Evolutionary conservation across 2,329 filamentous ascomycete genomes (phyloP), one percentile per base, ranked within the genome.

Genomic region (Triangularia setosa): DNA sequence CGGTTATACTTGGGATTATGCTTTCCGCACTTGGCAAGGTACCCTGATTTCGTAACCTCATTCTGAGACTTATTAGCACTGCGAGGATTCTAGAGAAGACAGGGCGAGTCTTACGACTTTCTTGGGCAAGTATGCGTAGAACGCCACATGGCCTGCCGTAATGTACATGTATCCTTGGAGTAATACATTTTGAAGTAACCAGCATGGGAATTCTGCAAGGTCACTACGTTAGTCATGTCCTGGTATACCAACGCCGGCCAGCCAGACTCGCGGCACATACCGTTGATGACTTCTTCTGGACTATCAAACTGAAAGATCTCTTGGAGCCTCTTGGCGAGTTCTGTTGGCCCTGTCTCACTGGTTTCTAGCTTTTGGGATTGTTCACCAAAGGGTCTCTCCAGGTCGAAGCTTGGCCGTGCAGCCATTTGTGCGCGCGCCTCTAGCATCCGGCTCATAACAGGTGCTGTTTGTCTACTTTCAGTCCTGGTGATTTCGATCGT

Each of bases 121-220:
- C 81, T 93, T 96, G 6, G 93, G 93, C n/a, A 98, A 84, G 74
- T 97, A 97, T 44, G 95, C 93, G 74, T 97, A 98, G 76, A 98
- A 99, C 78, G 93, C 97, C 66, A 98, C 90, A 74, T 99, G 95
- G 71, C 89, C 90, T 66, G 90, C 83, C 0, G 95, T 98, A 73
- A 99, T 91, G 78, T 98, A 98, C 84, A 99, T 89, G 75, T 95
- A 97, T 5, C 95, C 95, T 74, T 97, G 93, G 8, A 98, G 83
- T 28, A 98, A 81, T 54, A 97, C 92, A 73, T 90, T 97, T 75
- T 97, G 93, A 33, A 98, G 79, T 44, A 98, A 80, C 88, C 92
- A 97, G 78, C 94, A 98, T 8, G 93, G 91, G 74, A 96, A 97
- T 79, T 98, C 94, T 87, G 75, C 52, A 27, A 14, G 12, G 52